phyloP scores from a whole-genome alignment of 306 rosid genomes.

The Malus orientalis region DNA sequence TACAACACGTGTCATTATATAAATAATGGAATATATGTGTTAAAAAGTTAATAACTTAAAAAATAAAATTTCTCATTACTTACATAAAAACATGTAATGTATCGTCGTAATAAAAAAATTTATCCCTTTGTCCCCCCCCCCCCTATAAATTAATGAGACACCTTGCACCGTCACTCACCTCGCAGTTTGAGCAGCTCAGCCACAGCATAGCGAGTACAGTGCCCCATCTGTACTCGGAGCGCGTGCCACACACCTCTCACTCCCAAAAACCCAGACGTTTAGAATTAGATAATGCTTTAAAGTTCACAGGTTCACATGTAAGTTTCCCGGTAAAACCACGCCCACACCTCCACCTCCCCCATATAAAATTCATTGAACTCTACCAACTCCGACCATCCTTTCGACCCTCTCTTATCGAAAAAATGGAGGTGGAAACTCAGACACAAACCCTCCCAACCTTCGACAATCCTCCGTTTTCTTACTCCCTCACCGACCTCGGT shows the following conservation, averaged over 20 bases:
- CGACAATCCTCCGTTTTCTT: conserved; percentile 23
- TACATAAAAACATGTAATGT: too few relatives aligned
- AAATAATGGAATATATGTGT: accelerated
- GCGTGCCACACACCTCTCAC: background rate
- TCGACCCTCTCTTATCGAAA: background rate
- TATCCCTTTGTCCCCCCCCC: too few relatives aligned
- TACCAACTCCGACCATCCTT: background rate
- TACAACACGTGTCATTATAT: too few relatives aligned
- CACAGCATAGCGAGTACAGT: background rate
- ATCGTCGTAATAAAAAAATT: too few relatives aligned
- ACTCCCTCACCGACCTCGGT: conserved; percentile 10
- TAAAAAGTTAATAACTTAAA: too few relatives aligned
- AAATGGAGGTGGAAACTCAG: conserved; percentile 49
- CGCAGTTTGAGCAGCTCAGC: too few relatives aligned
- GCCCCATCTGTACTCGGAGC: background rate
- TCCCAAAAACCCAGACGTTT: background rate
- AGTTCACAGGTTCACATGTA: background rate
- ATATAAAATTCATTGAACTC: background rate
- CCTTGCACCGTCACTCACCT: background rate
- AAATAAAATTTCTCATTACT: too few relatives aligned
- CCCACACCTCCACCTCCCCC: background rate
- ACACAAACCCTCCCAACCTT: conserved; percentile 23
- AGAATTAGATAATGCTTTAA: background rate
- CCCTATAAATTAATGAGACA: background rate
- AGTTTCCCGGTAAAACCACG: conserved; percentile 2